phyloP scores from a whole-genome alignment of 441 rosid genomes.

The Aleurites moluccanus region DNA sequence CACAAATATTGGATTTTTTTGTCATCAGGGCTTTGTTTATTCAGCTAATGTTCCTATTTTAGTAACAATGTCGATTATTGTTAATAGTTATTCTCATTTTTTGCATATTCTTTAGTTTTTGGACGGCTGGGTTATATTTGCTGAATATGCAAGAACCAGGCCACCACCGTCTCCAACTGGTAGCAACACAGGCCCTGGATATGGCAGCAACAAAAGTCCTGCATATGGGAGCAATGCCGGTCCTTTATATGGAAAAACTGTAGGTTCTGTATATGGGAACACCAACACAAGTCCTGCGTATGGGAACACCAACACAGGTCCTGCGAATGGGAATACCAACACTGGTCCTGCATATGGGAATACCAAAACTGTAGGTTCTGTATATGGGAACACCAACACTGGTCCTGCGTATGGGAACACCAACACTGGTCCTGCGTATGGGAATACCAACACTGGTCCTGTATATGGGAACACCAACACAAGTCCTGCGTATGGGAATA shows the following conservation, averaged over 20 bases:
- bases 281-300: neutral
- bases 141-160: constrained; percentile 82
- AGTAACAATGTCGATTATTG: neutral
- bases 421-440: too few relatives aligned
- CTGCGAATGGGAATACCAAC: neutral
- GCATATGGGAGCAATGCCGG: neutral
- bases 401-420: neutral
- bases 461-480: neutral
- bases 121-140: constrained; percentile 98
- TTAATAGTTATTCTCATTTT: neutral
- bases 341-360: neutral
- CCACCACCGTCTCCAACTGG: constrained; percentile 27
- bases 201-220: neutral
- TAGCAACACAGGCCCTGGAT: constrained; percentile 27
- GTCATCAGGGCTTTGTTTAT: neutral
- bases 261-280: neutral
- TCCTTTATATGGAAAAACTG: neutral
- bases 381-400: neutral
- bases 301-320: neutral
- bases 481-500: neutral
- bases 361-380: neutral
- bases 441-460: neutral
- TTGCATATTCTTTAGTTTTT: constrained; percentile 51
- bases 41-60: neutral
- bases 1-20: too few relatives aligned